These are phyloP conservation scores for Irpex rosettiformis DNA, from an alignment of 1,284 basidiomycete genomes.

Conservation along the genomic window DNA sequence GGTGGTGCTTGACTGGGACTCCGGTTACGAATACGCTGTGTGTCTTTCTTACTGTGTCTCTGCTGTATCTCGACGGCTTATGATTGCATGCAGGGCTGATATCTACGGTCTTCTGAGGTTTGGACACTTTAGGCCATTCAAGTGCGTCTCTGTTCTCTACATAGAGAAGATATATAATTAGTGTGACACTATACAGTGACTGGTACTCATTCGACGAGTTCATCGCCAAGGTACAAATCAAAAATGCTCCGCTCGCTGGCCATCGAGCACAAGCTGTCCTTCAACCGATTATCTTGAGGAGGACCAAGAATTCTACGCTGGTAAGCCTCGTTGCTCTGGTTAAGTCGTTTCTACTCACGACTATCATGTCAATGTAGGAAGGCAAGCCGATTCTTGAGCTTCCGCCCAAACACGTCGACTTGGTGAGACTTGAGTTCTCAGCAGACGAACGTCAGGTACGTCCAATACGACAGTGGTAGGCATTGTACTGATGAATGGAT, in stretches of 20 bases:
- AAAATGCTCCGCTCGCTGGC: constrained; percentile 51
- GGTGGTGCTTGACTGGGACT: constrained; percentile 73
- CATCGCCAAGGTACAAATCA: constrained; percentile 50
- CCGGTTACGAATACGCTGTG: constrained; percentile 68
- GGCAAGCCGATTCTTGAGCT: constrained; percentile 60
- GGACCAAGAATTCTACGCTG: constrained; percentile 57
- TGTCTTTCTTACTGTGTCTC: constrained; percentile 13
- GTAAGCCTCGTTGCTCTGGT: too few relatives aligned
- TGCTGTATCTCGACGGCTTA: constrained; percentile 3
- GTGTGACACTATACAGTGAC: constrained; percentile 30
- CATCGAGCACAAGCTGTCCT: constrained; percentile 57
- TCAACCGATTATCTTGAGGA: constrained; percentile 54
- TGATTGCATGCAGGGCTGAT: constrained; percentile 44
- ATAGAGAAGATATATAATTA: neutral
- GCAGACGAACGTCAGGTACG: constrained; percentile 58
- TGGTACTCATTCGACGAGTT: constrained; percentile 57
- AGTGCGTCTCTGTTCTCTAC: constrained; percentile 26
- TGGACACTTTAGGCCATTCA: constrained; percentile 63
- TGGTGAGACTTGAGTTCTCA: constrained; percentile 54
- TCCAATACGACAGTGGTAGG: too few relatives aligned
- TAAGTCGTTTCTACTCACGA: too few relatives aligned
- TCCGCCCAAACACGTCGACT: constrained; percentile 55
- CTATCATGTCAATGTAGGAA: too few relatives aligned
- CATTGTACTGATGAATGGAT: neutral
- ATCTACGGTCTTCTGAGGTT: constrained; percentile 68